Conservation (phyloP, 202 grass and related monocot genomes). For the Dendrocalamus latiflorus region DNA sequence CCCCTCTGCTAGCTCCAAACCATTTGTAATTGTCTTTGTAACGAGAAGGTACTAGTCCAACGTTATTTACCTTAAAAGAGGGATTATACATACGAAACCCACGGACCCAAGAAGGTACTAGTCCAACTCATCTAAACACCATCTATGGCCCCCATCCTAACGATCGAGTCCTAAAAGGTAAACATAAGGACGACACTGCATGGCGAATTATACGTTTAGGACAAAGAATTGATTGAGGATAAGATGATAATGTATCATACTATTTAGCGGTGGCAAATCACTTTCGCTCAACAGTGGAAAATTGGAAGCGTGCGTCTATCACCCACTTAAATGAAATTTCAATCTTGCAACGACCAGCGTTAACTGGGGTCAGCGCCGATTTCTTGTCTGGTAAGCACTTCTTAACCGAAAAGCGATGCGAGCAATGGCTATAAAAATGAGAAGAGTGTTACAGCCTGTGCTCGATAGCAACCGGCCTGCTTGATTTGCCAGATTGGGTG, state of each 20-base stretch:
- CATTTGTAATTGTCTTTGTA: background rate
- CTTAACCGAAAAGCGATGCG: background rate
- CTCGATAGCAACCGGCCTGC: background rate
- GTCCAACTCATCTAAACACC: no score
- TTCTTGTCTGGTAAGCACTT: conserved; percentile 1
- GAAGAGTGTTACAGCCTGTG: background rate
- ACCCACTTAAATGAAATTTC: conserved; percentile 1
- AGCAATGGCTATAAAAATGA: background rate
- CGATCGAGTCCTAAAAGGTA: no score
- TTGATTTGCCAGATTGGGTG: no score
- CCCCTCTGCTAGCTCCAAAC: background rate
- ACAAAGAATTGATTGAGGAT: background rate
- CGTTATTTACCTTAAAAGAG: background rate
- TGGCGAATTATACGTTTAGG: no score
- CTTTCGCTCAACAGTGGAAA: background rate
- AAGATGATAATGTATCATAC: background rate
- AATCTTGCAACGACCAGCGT: background rate
- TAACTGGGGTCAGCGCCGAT: background rate
- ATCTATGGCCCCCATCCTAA: no score
- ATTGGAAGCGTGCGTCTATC: background rate
- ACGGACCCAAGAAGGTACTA: no score
- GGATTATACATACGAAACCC: no score
- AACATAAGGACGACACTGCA: no score
- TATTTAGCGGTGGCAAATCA: background rate
- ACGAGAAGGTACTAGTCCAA: background rate